phyloP scores from a whole-genome alignment of 2,329 filamentous ascomycete species.

The Ophiosphaerella herpotricha region DNA sequence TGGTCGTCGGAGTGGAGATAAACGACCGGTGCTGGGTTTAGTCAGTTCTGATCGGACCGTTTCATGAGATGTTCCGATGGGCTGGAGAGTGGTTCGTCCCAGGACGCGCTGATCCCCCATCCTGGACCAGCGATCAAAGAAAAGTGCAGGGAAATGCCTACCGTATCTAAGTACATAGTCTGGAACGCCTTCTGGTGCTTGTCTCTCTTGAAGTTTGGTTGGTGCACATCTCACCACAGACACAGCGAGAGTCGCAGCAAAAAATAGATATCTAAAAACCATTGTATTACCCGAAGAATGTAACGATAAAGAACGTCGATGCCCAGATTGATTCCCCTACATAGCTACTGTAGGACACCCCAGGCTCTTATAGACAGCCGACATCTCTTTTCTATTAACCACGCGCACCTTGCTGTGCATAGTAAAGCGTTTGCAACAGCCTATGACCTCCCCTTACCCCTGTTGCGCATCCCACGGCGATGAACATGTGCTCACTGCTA shows the following conservation, averaged over 20 bases:
- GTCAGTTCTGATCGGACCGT: constrained; percentile 9
- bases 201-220: constrained; percentile 20
- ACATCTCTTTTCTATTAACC: background rate
- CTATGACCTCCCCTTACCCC: constrained; percentile 2
- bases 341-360: background rate
- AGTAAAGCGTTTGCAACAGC: background rate
- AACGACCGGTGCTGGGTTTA: constrained; percentile 48
- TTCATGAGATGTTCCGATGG: background rate
- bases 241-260: constrained; percentile 12
- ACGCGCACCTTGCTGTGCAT: background rate
- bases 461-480: constrained; percentile 1
- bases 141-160: constrained; percentile 15
- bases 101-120: background rate
- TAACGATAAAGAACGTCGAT: background rate
- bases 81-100: background rate
- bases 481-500: background rate
- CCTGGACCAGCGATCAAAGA: background rate
- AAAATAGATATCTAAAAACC: constrained; percentile 13
- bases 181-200: constrained; percentile 35
- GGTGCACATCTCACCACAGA: constrained; percentile 23
- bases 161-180: constrained; percentile 48
- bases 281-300: constrained; percentile 10
- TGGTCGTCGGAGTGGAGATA: constrained; percentile 50
- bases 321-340: background rate
- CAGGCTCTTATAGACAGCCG: constrained; percentile 6